Percentiles rank a stretch among this genome's conserved stretches.
Conservation (phyloP, 2,329 filamentous ascomycete genomes). For the Pseudogymnoascus sp. region DNA sequence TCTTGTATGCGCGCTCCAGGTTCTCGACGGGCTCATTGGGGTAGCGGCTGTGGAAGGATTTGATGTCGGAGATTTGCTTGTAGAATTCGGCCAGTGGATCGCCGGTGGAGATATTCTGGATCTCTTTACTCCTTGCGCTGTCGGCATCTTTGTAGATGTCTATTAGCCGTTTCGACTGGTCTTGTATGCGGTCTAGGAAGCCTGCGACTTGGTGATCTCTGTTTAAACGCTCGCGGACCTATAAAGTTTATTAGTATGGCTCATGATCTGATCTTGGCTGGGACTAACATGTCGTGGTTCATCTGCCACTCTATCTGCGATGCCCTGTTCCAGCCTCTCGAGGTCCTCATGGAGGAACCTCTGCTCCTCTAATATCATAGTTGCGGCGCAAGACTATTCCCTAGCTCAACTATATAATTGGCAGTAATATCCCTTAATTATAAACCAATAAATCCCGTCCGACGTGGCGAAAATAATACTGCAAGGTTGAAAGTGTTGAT, state of each 20-base stretch:
- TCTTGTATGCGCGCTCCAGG: slow-evolving; percentile 83
- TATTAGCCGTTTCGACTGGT: slow-evolving; percentile 73
- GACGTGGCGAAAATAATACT: neutral
- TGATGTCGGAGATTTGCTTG: slow-evolving; percentile 71
- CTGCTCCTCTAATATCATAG: slow-evolving; percentile 85
- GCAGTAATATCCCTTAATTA: neutral
- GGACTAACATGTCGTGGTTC: slow-evolving; percentile 75
- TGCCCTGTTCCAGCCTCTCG: slow-evolving; percentile 88
- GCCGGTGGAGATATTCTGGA: slow-evolving; percentile 74
- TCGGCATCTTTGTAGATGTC: slow-evolving; percentile 78
- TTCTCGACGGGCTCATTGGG: slow-evolving; percentile 95
- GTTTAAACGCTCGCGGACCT: slow-evolving; percentile 84
- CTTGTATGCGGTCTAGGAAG: slow-evolving; percentile 79
- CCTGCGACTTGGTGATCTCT: slow-evolving; percentile 87
- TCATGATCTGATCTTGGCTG: neutral
- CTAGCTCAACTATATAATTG: neutral
- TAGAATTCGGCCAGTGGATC: slow-evolving; percentile 91
- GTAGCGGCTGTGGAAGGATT: slow-evolving; percentile 82
- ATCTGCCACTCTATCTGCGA: slow-evolving; percentile 80
- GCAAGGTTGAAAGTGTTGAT: neutral
- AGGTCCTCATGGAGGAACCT: slow-evolving; percentile 92
- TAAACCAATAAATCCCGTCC: neutral
- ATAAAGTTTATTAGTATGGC: slow-evolving; percentile 14
- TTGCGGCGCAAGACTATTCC: slow-evolving; percentile 15
- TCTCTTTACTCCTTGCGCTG: slow-evolving; percentile 65